Evolutionary conservation across 192 early-diverging fungal species (phyloP).

Genomic region (Coemansia sp.): DNA sequence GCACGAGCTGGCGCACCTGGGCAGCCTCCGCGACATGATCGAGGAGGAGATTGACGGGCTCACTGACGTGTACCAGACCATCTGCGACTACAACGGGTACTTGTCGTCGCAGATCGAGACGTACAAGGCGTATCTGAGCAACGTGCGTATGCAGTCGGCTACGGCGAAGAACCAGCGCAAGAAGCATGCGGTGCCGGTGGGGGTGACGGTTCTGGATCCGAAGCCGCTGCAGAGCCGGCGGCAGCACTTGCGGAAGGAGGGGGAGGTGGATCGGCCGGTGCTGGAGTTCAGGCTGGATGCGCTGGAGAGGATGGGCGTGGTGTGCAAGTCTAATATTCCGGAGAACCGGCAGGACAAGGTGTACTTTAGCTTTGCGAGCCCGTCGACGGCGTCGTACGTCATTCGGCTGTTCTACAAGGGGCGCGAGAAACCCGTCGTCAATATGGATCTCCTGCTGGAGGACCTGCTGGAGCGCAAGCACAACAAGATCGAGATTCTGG

Average conservation of each 20-base stretch:
- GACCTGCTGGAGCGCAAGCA: constrained; percentile 87
- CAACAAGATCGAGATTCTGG: constrained; percentile 78
- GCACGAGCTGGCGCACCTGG: constrained; percentile 87
- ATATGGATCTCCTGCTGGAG: constrained; percentile 93
- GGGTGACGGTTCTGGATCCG: constrained; percentile 58
- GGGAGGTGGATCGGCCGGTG: constrained; percentile 5
- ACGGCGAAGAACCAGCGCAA: constrained; percentile 63
- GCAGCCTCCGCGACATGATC: constrained; percentile 85
- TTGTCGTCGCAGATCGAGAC: constrained; percentile 83
- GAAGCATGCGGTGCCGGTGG: constrained; percentile 57
- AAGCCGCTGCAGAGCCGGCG: constrained; percentile 38
- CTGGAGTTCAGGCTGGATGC: constrained; percentile 75
- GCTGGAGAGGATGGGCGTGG: constrained; percentile 90
- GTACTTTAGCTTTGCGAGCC: constrained; percentile 85
- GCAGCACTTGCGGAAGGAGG: constrained; percentile 18
- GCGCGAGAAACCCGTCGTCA: constrained; percentile 86
- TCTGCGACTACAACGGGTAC: constrained; percentile 93
- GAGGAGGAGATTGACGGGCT: constrained; percentile 75
- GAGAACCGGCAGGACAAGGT: constrained; percentile 85
- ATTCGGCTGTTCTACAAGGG: constrained; percentile 90
- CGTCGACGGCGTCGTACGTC: constrained; percentile 84
- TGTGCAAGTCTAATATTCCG: constrained; percentile 86
- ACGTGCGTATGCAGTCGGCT: constrained; percentile 72
- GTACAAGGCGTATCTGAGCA: constrained; percentile 93
- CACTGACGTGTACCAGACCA: constrained; percentile 86